Conservation (phyloP, 495 filamentous ascomycete genomes). For the Xylaria telfairii region DNA sequence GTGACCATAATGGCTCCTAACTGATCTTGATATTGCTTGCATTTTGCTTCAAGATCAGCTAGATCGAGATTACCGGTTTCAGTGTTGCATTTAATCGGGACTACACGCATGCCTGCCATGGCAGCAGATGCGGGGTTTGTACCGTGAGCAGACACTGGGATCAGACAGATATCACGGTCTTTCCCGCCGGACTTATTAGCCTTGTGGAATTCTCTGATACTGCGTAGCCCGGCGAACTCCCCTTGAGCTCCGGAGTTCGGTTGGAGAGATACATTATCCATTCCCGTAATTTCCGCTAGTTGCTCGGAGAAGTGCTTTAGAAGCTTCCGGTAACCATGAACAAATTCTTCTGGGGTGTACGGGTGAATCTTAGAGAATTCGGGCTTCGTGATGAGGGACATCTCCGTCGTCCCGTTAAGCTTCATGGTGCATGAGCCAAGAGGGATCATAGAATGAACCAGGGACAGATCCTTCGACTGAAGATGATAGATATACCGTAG, state of each 20-base stretch:
- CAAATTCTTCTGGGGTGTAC: slow-evolving; percentile 68
- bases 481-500: slow-evolving; percentile 94
- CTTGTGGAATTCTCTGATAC: slow-evolving; percentile 88
- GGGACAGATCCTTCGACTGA: slow-evolving; percentile 92
- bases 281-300: slow-evolving; percentile 86
- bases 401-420: slow-evolving; percentile 94
- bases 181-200: slow-evolving; percentile 54
- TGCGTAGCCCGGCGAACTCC: slow-evolving; percentile 91
- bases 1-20: slow-evolving; percentile 98
- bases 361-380: slow-evolving; percentile 90
- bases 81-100: slow-evolving; percentile 89
- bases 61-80: slow-evolving; percentile 92
- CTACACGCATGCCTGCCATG: slow-evolving; percentile 97
- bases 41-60: slow-evolving; percentile 83
- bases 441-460: slow-evolving; percentile 98
- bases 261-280: slow-evolving; percentile 88
- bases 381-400: slow-evolving; percentile 85
- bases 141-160: slow-evolving; percentile 95
- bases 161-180: slow-evolving; percentile 92
- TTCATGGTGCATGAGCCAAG: slow-evolving; percentile 99
- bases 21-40: slow-evolving; percentile 82
- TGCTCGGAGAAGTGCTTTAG: slow-evolving; percentile 76
- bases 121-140: slow-evolving; percentile 97
- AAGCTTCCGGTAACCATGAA: slow-evolving; percentile 72
- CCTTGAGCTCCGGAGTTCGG: slow-evolving; percentile 98